Evolutionary conservation across 306 rosid genomes (phyloP).

Genomic region (Vicia sativa): DNA sequence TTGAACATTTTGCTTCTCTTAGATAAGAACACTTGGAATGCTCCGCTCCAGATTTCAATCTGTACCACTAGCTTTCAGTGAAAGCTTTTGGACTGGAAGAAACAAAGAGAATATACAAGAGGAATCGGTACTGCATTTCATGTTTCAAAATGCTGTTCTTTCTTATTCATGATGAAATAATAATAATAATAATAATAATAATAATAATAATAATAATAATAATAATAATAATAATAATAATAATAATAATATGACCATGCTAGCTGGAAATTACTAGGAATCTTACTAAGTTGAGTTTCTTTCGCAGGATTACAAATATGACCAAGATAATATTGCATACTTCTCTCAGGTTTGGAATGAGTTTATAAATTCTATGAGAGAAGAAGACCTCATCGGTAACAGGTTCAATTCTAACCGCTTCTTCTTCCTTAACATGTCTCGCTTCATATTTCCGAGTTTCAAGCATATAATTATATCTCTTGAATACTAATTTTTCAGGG

Average conservation of each 20-base stretch:
- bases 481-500: constrained; percentile 55
- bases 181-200: too few relatives aligned
- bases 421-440: constrained; percentile 29
- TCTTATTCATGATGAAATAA: constrained; percentile 27
- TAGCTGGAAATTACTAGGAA: not conserved
- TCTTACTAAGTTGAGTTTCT: constrained; percentile 22
- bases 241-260: too few relatives aligned
- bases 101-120: constrained; percentile 33
- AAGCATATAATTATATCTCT: constrained; percentile 46
- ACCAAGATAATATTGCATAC: constrained; percentile 64
- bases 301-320: constrained; percentile 58
- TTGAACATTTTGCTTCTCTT: constrained; percentile 41
- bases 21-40: constrained; percentile 99
- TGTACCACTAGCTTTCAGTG: constrained; percentile 74
- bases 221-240: too few relatives aligned
- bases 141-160: constrained; percentile 40
- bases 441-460: constrained; percentile 24
- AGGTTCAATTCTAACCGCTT: constrained; percentile 54
- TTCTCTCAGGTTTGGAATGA: constrained; percentile 93
- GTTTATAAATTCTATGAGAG: constrained; percentile 79
- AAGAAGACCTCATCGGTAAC: constrained; percentile 89
- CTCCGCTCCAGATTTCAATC: constrained; percentile 83
- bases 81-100: constrained; percentile 67
- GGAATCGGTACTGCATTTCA: constrained; percentile 45
- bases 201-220: too few relatives aligned